phyloP scores from a whole-genome alignment of 2,329 filamentous ascomycete genomes.

The Cladophialophora bantiana region DNA sequence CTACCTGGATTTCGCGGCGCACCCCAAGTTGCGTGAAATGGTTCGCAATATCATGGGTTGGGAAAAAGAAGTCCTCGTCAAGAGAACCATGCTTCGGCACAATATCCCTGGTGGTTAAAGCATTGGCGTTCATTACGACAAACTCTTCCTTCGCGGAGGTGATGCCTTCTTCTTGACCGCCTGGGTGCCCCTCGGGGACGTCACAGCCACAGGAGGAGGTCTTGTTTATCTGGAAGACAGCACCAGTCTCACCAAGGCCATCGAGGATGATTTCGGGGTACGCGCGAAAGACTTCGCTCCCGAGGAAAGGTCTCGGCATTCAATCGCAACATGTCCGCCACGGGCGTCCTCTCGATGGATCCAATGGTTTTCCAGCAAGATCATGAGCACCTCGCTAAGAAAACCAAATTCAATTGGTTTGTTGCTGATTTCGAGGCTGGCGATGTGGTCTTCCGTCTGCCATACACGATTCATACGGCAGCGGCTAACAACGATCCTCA shows the following conservation, averaged over 20 bases:
- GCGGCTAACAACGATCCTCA: constrained; percentile 51
- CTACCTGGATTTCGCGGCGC: constrained; percentile 48
- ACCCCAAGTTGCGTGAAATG: constrained; percentile 47
- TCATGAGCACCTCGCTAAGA: constrained; percentile 17
- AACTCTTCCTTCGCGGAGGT: constrained; percentile 51
- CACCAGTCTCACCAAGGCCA: constrained; percentile 45
- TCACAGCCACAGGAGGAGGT: constrained; percentile 47
- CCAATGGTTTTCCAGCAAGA: constrained; percentile 23
- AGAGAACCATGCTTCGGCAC: constrained; percentile 50
- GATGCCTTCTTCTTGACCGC: constrained; percentile 46
- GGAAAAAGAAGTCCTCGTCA: constrained; percentile 46
- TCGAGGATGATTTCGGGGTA: constrained; percentile 50
- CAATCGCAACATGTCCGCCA: constrained; percentile 44
- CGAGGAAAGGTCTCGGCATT: constrained; percentile 46
- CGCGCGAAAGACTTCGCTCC: constrained; percentile 41
- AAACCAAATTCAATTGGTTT: constrained; percentile 43
- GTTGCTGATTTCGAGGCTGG: constrained; percentile 49
- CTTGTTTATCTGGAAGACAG: constrained; percentile 53
- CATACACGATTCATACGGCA: constrained; percentile 52
- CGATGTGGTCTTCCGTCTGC: constrained; percentile 55
- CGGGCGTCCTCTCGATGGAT: constrained; percentile 38
- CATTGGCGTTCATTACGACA: constrained; percentile 54
- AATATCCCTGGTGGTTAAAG: constrained; percentile 48
- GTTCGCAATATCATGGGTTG: constrained; percentile 49
- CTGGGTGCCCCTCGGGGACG: constrained; percentile 51